Evolutionary conservation across 176 grass and related monocot genomes (phyloP).

Genomic region (Elymus sibiricus): DNA sequence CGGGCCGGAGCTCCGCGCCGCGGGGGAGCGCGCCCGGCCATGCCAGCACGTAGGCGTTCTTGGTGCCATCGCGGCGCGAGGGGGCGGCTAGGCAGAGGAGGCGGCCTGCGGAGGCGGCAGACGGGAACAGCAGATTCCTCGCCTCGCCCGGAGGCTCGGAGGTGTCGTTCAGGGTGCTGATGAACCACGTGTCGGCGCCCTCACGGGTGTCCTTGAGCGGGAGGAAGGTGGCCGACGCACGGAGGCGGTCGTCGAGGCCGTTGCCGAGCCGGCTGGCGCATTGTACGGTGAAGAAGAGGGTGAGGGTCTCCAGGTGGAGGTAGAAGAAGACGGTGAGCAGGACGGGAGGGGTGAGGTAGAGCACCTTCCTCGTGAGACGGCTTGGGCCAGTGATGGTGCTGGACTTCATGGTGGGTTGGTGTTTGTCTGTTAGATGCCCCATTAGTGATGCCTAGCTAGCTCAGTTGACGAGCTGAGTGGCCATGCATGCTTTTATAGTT

Average conservation of each 20-base stretch:
- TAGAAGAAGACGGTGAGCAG: slow-evolving; percentile 35
- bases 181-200: slow-evolving; percentile 49
- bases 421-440: background rate
- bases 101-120: slow-evolving; percentile 37
- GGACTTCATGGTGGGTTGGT: background rate
- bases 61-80: slow-evolving; percentile 31
- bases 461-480: background rate
- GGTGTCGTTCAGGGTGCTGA: slow-evolving; percentile 65
- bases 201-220: slow-evolving; percentile 47
- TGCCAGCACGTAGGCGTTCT: slow-evolving; percentile 58
- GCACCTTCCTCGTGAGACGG: slow-evolving; percentile 20
- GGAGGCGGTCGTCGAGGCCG: slow-evolving; percentile 22
- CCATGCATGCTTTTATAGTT: background rate
- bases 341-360: slow-evolving; percentile 30
- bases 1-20: slow-evolving; percentile 27
- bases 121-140: slow-evolving; percentile 60
- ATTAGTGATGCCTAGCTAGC: background rate
- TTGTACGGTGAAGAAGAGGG: background rate
- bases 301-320: slow-evolving; percentile 26
- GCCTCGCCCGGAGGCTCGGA: slow-evolving; percentile 35
- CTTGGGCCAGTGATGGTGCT: background rate
- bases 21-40: slow-evolving; percentile 55
- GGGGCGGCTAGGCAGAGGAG: slow-evolving; percentile 50
- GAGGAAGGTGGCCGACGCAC: slow-evolving; percentile 42
- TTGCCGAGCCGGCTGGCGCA: background rate